These are phyloP conservation scores for Colletotrichum tofieldiae DNA, from an alignment of 2,329 filamentous ascomycete genomes.

Conservation along the genomic window DNA sequence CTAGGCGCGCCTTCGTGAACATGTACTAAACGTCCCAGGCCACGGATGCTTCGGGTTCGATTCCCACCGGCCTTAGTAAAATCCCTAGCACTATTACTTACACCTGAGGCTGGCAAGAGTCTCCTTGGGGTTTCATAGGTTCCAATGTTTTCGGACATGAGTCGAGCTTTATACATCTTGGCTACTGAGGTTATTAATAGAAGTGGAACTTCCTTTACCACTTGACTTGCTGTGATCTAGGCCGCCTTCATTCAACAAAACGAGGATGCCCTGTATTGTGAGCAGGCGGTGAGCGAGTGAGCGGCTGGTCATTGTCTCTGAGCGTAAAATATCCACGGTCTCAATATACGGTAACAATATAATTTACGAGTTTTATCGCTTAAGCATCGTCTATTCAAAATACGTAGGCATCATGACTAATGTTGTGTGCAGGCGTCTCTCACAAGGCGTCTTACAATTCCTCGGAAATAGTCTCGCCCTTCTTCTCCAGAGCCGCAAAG, in stretches of 20 bases:
- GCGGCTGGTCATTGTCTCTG: too few relatives aligned
- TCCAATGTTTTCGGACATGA: neutral
- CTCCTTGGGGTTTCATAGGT: neutral
- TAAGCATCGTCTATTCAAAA: constrained; percentile 14
- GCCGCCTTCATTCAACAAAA: neutral
- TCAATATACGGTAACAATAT: too few relatives aligned
- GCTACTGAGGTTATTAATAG: too few relatives aligned
- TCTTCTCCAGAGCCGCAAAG: constrained; percentile 65
- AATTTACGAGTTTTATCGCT: too few relatives aligned
- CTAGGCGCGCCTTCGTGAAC: too few relatives aligned
- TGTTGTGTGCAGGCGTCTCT: neutral
- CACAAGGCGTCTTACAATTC: constrained; percentile 52
- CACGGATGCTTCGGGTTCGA: too few relatives aligned
- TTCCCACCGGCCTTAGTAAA: too few relatives aligned
- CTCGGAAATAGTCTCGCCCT: constrained; percentile 49
- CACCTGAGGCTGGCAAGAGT: neutral
- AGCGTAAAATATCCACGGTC: too few relatives aligned
- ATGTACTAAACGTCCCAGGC: neutral
- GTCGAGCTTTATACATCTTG: neutral
- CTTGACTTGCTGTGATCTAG: neutral
- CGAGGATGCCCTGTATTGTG: neutral
- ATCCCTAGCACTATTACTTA: neutral
- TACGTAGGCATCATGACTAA: neutral
- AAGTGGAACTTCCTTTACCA: too few relatives aligned
- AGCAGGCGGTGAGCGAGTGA: neutral